Base-by-base conservation (phyloP, 2,329 filamentous ascomycete genomes). In the Mycogone perniciosa region DNA sequence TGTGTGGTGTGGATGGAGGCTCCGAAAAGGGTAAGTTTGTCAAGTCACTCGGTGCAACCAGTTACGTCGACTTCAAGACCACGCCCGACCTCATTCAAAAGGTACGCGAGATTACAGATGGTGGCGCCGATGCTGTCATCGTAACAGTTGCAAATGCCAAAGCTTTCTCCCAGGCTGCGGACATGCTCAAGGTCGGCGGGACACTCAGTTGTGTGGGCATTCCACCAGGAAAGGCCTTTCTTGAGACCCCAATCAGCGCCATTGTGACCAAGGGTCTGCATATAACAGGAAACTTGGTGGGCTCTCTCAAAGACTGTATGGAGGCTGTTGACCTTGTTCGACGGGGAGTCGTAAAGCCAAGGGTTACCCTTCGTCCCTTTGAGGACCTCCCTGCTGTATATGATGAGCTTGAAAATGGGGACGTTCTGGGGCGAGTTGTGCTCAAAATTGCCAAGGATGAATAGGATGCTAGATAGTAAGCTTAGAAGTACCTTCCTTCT, bases 391-490 rank as follows among this genome's bases (percentile, higher is more conserved):
- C 54, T 4, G 35, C 48, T n/a, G 35, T 54, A 26, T 55, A 55
- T 44, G 26, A 52, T 4, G 54, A 55, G 51, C 26, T 56, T 9
- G 52, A 50, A 20, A 55, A 35, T 26, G 52, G 54, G 5, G 53
- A 58, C 26, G 34, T 57, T 38, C 13, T 48, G 30, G 51, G 51
- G 1, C 48, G 53, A 2, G 54, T 58, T 48, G 54, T 58, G 8
- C 10, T 54, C 29, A 54, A 55, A 47, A 52, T 56, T 46, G 54
- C 56, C 50, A 52, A 56, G 46, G 54, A 55, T 40, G 54, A 57
- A 27, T 49, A 33, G 42, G 4, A n/a, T 20, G 20, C n/a, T 6
- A 38, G 35, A 38, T 20, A 38, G 35, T 6, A 10, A 38, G 35
- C 5, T 13, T 10, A 11, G 35, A 7, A 38, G 13, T 10, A 6